These are phyloP conservation scores for Pseudopyrenochaeta lycopersici DNA, from an alignment of 2,329 filamentous ascomycete species.

Conservation along the genomic window DNA sequence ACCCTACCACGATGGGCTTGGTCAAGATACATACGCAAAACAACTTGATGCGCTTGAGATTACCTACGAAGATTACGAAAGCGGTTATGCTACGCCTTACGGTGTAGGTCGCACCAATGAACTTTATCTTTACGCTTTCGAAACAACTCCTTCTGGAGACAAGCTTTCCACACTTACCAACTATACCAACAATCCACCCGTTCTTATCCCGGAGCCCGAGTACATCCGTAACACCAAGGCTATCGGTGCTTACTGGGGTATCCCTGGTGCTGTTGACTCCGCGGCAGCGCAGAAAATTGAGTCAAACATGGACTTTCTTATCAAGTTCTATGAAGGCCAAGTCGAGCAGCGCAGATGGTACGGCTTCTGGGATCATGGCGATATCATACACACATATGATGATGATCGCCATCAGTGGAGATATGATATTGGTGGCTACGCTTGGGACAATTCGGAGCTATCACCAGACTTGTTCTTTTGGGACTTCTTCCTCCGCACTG, in stretches of 20 bases:
- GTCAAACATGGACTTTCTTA: slow-evolving; percentile 64
- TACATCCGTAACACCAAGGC: slow-evolving; percentile 64
- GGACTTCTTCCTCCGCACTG: slow-evolving; percentile 69
- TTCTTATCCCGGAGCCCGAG: slow-evolving; percentile 58
- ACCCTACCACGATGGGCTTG: slow-evolving; percentile 67
- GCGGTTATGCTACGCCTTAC: slow-evolving; percentile 63
- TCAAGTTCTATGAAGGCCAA: slow-evolving; percentile 65
- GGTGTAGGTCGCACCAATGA: slow-evolving; percentile 69
- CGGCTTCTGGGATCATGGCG: slow-evolving; percentile 70
- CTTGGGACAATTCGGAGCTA: slow-evolving; percentile 72
- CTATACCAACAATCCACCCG: slow-evolving; percentile 62
- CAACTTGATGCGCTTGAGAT: slow-evolving; percentile 69
- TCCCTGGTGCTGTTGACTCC: slow-evolving; percentile 49
- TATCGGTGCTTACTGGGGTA: slow-evolving; percentile 65
- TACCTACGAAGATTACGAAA: slow-evolving; percentile 71
- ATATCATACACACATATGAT: slow-evolving; percentile 71
- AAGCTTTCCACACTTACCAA: slow-evolving; percentile 56
- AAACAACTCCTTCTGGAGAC: slow-evolving; percentile 61
- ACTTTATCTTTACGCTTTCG: slow-evolving; percentile 63
- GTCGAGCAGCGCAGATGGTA: slow-evolving; percentile 69
- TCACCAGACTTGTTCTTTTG: slow-evolving; percentile 71
- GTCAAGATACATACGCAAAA: slow-evolving; percentile 64
- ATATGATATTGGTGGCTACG: slow-evolving; percentile 70
- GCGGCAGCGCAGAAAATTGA: slow-evolving; percentile 53
- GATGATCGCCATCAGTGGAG: slow-evolving; percentile 67